phyloP scores from a whole-genome alignment of 768 basidiomycete species.

The Lactifluus pinguis region DNA sequence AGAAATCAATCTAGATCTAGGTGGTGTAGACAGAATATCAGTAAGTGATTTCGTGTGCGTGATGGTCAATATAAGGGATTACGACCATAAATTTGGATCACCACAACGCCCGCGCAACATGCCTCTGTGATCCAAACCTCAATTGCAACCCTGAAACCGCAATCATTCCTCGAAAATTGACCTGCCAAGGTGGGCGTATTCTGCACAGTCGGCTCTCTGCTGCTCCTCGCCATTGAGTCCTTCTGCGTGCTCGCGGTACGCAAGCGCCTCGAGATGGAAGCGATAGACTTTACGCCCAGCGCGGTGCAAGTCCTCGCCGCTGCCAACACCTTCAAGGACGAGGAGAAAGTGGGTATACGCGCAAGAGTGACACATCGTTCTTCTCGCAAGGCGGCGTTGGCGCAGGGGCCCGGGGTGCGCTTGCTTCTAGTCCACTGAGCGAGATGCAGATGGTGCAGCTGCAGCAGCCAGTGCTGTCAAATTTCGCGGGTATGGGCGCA shows the following conservation, averaged over 20 bases:
- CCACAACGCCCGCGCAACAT: too few species aligned
- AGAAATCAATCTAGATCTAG: too few species aligned
- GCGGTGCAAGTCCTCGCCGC: neutral
- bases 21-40: too few species aligned
- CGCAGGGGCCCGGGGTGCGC: neutral
- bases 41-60: too few species aligned
- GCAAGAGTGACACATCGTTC: neutral
- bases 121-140: slow-evolving; percentile 23
- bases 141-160: slow-evolving; percentile 1
- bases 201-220: slow-evolving; percentile 39
- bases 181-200: slow-evolving; percentile 53
- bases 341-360: neutral
- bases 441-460: neutral
- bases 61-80: too few species aligned
- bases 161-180: slow-evolving; percentile 55
- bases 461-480: neutral
- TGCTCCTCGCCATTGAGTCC: slow-evolving; percentile 36
- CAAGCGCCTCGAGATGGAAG: slow-evolving; percentile 23
- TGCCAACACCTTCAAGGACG: neutral
- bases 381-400: neutral
- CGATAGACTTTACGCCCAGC: slow-evolving; percentile 20
- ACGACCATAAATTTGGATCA: neutral
- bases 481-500: neutral
- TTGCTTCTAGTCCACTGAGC: neutral
- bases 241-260: slow-evolving; percentile 38